Evolutionary conservation across 2,329 filamentous ascomycete genomes (phyloP), one percentile per base, ranked within the genome.

Genomic region (Spiromastix sp.): DNA sequence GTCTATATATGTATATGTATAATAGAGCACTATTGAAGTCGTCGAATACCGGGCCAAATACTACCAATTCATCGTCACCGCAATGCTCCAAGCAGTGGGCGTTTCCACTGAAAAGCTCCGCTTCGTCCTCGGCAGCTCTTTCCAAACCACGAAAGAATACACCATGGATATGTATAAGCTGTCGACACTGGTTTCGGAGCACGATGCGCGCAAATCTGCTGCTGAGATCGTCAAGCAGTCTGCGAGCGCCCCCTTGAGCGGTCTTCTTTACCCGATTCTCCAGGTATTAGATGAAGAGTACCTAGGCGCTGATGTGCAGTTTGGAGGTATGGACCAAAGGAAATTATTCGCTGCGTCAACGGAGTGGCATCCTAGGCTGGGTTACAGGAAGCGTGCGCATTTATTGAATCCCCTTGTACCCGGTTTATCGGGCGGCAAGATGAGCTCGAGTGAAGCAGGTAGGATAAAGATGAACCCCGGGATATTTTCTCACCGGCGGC

Each of bases 171-270:
- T 93, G 21, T 89, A 87, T 64, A 77, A 81, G 53, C 57, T 96
- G 45, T 73, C 71, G 30, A 74, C 74, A 3, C 61, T 84, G 35
- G 74, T 81, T 4, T 79, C 79, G 10, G 77, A 86, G 61, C 77
- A 87, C 54, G 79, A 91, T 52, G 85, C 86, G 11, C 85, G 86
- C 61, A 91, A 85, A 61, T 87, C 89, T 0, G 89, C 89, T 25
- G 83, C 85, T 2, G 91, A 96, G 61, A 77, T 96, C 5, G 89
- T 98, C 46, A 96, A 96, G 70, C 86, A 96, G 66, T 77, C 81
- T 3, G 73, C 75, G 38, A 86, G 89, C 51, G 74, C 81, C 7
- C 74, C 81, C 3, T 57, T 93, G 36, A 77, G 72, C 38, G 84
- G 83, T 1, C 68, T 89, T 9, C 72, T 89, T 42, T 93, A 93